These are phyloP conservation scores for Ganoderma leucocontextum DNA, from an alignment of 1,284 basidiomycete species.

Conservation along the genomic window DNA sequence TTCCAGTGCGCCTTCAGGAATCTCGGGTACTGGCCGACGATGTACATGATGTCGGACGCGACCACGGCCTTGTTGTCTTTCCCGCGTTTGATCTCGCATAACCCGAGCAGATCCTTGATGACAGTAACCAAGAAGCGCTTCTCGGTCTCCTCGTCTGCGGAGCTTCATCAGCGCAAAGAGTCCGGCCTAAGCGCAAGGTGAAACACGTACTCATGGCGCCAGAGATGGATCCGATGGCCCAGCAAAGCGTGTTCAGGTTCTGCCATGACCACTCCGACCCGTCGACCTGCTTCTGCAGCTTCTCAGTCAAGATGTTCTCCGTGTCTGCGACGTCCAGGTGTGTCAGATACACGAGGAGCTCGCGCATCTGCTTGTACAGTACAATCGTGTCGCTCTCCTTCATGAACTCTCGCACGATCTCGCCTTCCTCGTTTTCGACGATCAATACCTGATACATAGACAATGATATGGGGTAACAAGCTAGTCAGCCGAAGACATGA, in stretches of 20 bases:
- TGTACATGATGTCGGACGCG: slow-evolving; percentile 99
- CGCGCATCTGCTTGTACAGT: slow-evolving; percentile 99
- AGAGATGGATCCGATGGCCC: slow-evolving; percentile 99
- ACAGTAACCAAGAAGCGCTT: slow-evolving; percentile 99
- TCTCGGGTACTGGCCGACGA: slow-evolving; percentile 98
- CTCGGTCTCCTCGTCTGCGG: slow-evolving; percentile 93
- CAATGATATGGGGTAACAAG: slow-evolving; percentile 1
- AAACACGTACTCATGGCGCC: slow-evolving; percentile 93
- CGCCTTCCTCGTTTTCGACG: slow-evolving; percentile 99
- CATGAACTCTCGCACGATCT: slow-evolving; percentile 99
- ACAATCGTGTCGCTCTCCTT: slow-evolving; percentile 99
- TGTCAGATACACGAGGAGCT: slow-evolving; percentile 96
- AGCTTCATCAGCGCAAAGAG: slow-evolving; percentile 24
- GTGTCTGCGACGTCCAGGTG: slow-evolving; percentile 97
- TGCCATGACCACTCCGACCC: slow-evolving; percentile 99
- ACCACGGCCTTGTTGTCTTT: slow-evolving; percentile 99
- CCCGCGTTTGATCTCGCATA: slow-evolving; percentile 98
- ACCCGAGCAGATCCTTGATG: slow-evolving; percentile 96
- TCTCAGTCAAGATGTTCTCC: slow-evolving; percentile 97
- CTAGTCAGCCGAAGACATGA: background rate
- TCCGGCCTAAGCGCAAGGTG: slow-evolving; percentile 13
- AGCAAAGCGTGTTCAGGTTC: slow-evolving; percentile 98
- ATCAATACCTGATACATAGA: slow-evolving; percentile 81
- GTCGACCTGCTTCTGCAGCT: slow-evolving; percentile 96
- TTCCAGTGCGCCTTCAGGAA: slow-evolving; percentile 99